Evolutionary conservation across 768 basidiomycete genomes (phyloP), one percentile per base, ranked within the genome.

Genomic region (Gymnopilus dilepis): DNA sequence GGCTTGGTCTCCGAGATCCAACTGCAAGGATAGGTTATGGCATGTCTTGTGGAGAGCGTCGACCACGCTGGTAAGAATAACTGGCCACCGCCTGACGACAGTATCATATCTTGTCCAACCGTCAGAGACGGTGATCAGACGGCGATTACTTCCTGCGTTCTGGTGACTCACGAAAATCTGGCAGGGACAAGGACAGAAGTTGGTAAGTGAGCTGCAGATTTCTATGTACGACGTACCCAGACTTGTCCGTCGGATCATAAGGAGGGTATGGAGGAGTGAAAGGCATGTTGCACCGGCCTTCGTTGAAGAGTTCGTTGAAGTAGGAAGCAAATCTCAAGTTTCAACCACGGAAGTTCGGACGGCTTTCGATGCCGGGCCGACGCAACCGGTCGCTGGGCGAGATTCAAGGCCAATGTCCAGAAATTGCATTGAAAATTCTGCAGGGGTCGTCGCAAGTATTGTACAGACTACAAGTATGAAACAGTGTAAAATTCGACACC

Each of bases 61-160:
- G 63, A 97, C 88, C 47, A 94, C 79, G 17, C 77, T 80, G 1
- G 95, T 94, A 57, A 96, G 82, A 68, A 98, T 97, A 48, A 91
- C 81, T 4, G 91, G 91, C 89, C 94, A 94, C 57, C 92, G 81
- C 71, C 82, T 88, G 52, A 88, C 72, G 15, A 95, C 89, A 0
- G 92, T 94, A 60, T 90, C 87, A 65, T 90, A 93, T 60, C 92
- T 92, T 65, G 41, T n/a, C 19, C 17, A 15, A 24, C 11, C 9
- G 15, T 11, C 45, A 31, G 21, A 50, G 41, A 43, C 11, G 30
- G 17, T 21, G 34, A 41, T 24, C 15, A 43, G 5, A 19, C 8
- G 34, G 62, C 42, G 40, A 19, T 13, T 21, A 5, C 19, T 51
- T 6, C n/a, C 31, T 9, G 21, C 11, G 19, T 6, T 4, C 4